phyloP scores from a whole-genome alignment of 2,329 filamentous ascomycete species.

The Aspergillus pseudoterreus region DNA sequence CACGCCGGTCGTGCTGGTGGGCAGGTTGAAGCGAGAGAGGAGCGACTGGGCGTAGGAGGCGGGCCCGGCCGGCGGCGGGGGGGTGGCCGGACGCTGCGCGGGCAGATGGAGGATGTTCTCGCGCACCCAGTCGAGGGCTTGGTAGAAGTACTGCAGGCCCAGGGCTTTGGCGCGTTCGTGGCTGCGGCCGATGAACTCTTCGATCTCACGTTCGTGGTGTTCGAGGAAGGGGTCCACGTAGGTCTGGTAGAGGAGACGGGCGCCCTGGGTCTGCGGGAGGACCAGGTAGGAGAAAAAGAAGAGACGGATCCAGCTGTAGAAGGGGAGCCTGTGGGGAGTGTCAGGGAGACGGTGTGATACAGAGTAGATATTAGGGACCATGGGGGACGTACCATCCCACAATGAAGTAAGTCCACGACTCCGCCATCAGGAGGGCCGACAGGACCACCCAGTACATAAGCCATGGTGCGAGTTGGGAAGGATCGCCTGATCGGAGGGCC shows the following conservation, averaged over 20 bases:
- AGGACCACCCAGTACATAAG: slow-evolving; percentile 99
- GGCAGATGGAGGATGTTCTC: slow-evolving; percentile 76
- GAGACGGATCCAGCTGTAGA: slow-evolving; percentile 89
- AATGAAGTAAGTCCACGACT: slow-evolving; percentile 85
- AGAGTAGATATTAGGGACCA: neutral
- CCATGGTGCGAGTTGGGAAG: slow-evolving; percentile 89
- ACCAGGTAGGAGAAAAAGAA: slow-evolving; percentile 89
- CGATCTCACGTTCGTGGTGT: slow-evolving; percentile 83
- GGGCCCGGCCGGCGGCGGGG: slow-evolving; percentile 39
- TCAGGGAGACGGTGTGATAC: neutral
- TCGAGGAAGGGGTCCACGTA: slow-evolving; percentile 84
- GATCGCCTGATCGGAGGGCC: slow-evolving; percentile 87
- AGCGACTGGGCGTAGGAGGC: slow-evolving; percentile 72
- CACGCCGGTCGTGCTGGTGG: slow-evolving; percentile 49
- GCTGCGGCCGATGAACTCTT: slow-evolving; percentile 77
- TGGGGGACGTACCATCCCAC: slow-evolving; percentile 63
- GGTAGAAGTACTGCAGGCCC: slow-evolving; percentile 71
- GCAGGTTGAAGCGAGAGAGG: slow-evolving; percentile 81
- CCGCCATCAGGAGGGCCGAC: slow-evolving; percentile 72
- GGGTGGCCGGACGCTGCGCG: slow-evolving; percentile 51
- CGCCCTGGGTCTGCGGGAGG: slow-evolving; percentile 94
- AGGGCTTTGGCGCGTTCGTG: slow-evolving; percentile 75
- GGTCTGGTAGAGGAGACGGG: slow-evolving; percentile 76
- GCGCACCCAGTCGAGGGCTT: slow-evolving; percentile 66
- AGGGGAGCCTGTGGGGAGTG: slow-evolving; percentile 65